phyloP scores from a whole-genome alignment of 2,329 filamentous ascomycete species.

The Clarireedia homoeocarpa region DNA sequence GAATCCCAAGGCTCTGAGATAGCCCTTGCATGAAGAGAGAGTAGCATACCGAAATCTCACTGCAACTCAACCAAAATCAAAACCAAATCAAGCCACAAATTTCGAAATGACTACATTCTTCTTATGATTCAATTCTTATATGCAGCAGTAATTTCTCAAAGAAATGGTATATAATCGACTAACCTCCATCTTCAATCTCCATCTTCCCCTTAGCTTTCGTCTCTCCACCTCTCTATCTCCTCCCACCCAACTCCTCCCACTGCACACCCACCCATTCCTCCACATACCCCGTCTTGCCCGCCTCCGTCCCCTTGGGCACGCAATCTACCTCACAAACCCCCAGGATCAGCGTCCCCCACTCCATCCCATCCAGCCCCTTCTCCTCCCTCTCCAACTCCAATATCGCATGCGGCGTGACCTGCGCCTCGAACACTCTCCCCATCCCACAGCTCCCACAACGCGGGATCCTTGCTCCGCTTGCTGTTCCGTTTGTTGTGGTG shows the following conservation, averaged over 20 bases:
- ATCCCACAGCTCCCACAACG: constrained; percentile 69
- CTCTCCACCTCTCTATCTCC: constrained; percentile 3
- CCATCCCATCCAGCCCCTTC: constrained; percentile 74
- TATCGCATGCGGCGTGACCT: constrained; percentile 87
- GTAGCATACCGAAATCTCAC: background rate
- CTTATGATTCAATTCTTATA: background rate
- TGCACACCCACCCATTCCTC: constrained; percentile 99
- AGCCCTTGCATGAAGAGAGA: background rate
- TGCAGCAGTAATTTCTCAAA: background rate
- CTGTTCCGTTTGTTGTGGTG: constrained; percentile 12
- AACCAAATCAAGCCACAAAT: background rate
- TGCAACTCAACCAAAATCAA: background rate
- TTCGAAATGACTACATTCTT: background rate
- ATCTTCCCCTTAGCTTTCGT: too few relatives aligned
- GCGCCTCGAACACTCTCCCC: constrained; percentile 77
- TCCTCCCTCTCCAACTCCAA: constrained; percentile 76
- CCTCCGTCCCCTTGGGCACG: constrained; percentile 46
- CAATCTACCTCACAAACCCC: constrained; percentile 81
- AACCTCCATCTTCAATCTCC: background rate
- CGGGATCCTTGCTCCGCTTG: constrained; percentile 48
- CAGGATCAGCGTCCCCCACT: constrained; percentile 91
- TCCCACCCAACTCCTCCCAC: constrained; percentile 68
- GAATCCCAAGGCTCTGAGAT: too few relatives aligned
- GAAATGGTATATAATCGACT: background rate
- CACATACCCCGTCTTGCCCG: constrained; percentile 60